Evolutionary conservation across 768 basidiomycete genomes (phyloP), one percentile per base, ranked within the genome.

Genomic region (Neoboletus subvelutipes): DNA sequence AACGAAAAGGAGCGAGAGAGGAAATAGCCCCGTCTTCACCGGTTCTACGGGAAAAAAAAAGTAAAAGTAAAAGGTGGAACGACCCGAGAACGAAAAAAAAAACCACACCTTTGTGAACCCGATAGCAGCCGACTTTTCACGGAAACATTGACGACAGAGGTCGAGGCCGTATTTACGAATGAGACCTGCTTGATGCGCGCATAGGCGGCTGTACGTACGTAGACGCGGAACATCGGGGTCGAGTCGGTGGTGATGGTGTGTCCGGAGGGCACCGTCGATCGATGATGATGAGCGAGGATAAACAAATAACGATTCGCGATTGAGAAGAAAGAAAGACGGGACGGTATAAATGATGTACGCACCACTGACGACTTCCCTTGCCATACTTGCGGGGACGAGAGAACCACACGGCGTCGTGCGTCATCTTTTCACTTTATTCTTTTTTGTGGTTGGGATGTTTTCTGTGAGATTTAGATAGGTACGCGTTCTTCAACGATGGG

Each of bases 371-470:
- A 74, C 87, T 86, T 71, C 94, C 94, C 79, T 96, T 96, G 74
- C 94, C 94, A 79, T 68, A 96, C 77, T 92, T 96, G 76, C 94
- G 85, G 60, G 94, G 94, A 70, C 90, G 91, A 76, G 92, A 93
- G 78, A 94, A 94, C 94, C 94, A 97, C 78, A 97, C 87, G 69
- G 93, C 88, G 83, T 95, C 92, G 92, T 96, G 94, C 71, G 94
- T 94, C 94, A 96, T 97, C 78, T 85, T 87, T 50, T 93, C 90
- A 94, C 93, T 80, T 83, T 86, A 58, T 49, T 22, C 0, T 4
- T 20, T n/a, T 59, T 56, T 59, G n/a, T n/a, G 3, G 22, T 51
- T 29, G 52, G 60, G 40, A 45, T 7, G 18, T 0, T 49, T 34
- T 57, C 45, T 46, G 17, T 31, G 12, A 26, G 42, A 33, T 20